A percentile compares a stretch with the other conserved stretches of the same genome.
phyloP scores from a whole-genome alignment of 177 flowering plant genomes.

The Vitis hybrid region DNA sequence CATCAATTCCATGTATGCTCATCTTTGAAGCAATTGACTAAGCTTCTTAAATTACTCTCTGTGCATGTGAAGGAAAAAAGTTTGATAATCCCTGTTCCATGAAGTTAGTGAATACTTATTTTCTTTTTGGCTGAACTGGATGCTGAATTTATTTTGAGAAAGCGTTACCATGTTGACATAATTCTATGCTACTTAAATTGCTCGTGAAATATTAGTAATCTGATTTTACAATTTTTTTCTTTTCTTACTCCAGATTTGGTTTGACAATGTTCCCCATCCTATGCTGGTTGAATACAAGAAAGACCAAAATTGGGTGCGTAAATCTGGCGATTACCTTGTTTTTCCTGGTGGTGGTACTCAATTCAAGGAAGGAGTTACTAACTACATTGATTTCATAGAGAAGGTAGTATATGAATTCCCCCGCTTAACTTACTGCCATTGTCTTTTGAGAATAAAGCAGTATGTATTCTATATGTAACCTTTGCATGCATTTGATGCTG shows the following conservation, averaged over 20 bases:
- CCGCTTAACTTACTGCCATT: not conserved
- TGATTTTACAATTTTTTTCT: not conserved
- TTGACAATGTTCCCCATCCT: slow-evolving; percentile 88
- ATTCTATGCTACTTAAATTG: too few relatives aligned
- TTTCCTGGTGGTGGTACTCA: slow-evolving; percentile 99
- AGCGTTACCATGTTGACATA: not conserved
- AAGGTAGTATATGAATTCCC: slow-evolving; percentile 43
- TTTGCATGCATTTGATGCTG: not conserved
- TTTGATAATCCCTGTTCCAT: not conserved
- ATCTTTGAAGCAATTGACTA: not conserved
- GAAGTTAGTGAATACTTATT: not conserved
- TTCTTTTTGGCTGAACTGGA: not conserved
- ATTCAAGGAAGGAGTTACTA: slow-evolving; percentile 74
- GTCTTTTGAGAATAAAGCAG: not conserved
- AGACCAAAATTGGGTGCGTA: slow-evolving; percentile 84
- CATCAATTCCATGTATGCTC: not conserved
- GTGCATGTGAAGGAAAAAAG: not conserved
- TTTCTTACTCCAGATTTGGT: slow-evolving; percentile 68
- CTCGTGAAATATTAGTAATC: too few relatives aligned
- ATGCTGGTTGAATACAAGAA: slow-evolving; percentile 96
- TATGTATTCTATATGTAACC: not conserved
- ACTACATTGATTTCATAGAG: slow-evolving; percentile 58
- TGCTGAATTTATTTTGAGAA: not conserved
- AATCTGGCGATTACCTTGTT: slow-evolving; percentile 61
- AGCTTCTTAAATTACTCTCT: not conserved